Percentiles rank a stretch among this genome's conserved stretches.
Evolutionary conservation across 257 asterid species (phyloP).

Genomic region (Dorcoceras hygrometricum): DNA sequence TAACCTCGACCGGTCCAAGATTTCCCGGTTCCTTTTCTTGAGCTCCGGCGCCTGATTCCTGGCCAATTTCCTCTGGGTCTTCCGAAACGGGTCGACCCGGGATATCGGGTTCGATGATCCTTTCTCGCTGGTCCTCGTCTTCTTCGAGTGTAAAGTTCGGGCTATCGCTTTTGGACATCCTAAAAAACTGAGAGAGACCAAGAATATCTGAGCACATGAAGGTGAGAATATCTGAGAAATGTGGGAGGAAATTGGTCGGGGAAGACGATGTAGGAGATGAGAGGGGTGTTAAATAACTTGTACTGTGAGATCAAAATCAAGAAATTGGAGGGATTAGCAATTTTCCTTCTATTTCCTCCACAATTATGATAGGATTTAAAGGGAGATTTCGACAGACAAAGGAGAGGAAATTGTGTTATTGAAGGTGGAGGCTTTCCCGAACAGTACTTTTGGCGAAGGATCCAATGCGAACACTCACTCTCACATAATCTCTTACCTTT

Average conservation of each 20-base stretch:
- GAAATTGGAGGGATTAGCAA: slow-evolving; percentile 17
- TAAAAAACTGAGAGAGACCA: slow-evolving; percentile 21
- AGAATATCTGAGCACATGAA: slow-evolving; percentile 42
- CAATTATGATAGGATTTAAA: slow-evolving; percentile 5
- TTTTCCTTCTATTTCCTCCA: not conserved
- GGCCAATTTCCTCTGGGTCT: slow-evolving; percentile 1
- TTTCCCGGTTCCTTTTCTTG: slow-evolving; percentile 2
- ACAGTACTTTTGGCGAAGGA: slow-evolving; percentile 47
- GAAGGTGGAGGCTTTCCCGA: slow-evolving; percentile 28
- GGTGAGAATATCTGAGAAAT: not conserved
- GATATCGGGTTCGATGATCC: slow-evolving; percentile 3
- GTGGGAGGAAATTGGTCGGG: not conserved
- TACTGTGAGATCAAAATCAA: slow-evolving; percentile 12
- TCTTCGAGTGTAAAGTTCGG: slow-evolving; percentile 6
- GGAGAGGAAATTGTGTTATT: slow-evolving; percentile 10
- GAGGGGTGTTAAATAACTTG: slow-evolving; percentile 20
- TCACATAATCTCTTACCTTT: slow-evolving; percentile 26
- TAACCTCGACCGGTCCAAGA: not conserved
- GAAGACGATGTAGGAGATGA: not conserved
- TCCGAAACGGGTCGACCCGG: slow-evolving; percentile 1
- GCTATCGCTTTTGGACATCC: slow-evolving; percentile 24
- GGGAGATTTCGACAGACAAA: slow-evolving; percentile 29
- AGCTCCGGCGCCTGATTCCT: not conserved
- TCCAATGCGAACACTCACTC: slow-evolving; percentile 50
- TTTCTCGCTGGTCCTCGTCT: slow-evolving; percentile 1